Evolutionary conservation across 768 basidiomycete species (phyloP), one percentile per base, ranked within the genome.

Genomic region (Mycena galopus): DNA sequence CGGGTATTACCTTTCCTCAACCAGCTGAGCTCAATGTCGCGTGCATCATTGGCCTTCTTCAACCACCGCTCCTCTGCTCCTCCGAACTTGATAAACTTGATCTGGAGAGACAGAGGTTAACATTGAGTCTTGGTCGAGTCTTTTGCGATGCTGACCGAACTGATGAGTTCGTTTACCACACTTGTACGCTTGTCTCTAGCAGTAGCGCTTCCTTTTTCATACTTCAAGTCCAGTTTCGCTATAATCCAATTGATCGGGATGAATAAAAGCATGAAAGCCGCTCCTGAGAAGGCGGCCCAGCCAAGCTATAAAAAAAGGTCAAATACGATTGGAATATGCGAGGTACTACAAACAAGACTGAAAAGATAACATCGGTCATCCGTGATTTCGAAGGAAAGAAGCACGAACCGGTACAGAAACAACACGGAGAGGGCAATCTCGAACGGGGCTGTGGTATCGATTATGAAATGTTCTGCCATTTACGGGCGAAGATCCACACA

Each of bases 71-170:
- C 87, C 74, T 94, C 93, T 86, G 93, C 94, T 2, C 92, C 93
- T 71, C 94, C 94, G 84, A 94, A 94, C 80, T 94, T 94, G 85
- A 93, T 91, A 78, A 93, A 93, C 80, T 93, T 93, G 66, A 92
- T 82, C 88, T 90, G 55, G 4, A 70, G 10, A 29, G n/a, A n/a
- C n/a, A 47, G 12, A 25, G 25, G 11, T 51, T 4, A 25, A 42
- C 16, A 21, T 21, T 12, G 23, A 66, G 58, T 67, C 32, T 27
- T 69, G 33, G 50, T 61, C 29, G n/a, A 37, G 29, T 7, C n/a
- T 17, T 33, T 10, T 19, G 4, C 44, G 16, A 9, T 17, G 81
- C 86, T 25, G 72, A 90, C 91, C 11, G 91, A 90, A 27, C 89
- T 88, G 72, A 96, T 92, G 25, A 96, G 82, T 79, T 96, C 94